phyloP scores from a whole-genome alignment of 768 basidiomycete genomes.

The Naganishia kalamii region DNA sequence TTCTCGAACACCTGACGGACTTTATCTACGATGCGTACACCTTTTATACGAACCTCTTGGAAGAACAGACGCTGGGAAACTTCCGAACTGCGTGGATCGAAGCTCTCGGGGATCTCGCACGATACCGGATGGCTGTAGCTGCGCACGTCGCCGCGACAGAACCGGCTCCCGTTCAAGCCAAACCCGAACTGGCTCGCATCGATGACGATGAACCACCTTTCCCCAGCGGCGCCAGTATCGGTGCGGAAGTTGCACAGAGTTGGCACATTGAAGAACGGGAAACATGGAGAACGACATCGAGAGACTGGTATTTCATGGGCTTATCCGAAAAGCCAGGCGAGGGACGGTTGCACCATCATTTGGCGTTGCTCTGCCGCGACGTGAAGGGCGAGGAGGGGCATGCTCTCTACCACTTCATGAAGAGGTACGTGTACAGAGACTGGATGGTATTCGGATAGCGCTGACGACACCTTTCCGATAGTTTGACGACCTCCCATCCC shows the following conservation, averaged over 20 bases:
- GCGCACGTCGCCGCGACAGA: slow-evolving; percentile 57
- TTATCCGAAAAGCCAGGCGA: slow-evolving; percentile 85
- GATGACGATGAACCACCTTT: slow-evolving; percentile 58
- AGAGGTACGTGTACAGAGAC: slow-evolving; percentile 61
- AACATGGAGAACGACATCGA: slow-evolving; percentile 78
- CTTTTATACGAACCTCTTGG: slow-evolving; percentile 82
- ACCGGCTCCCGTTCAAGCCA: neutral
- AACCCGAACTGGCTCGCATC: slow-evolving; percentile 22
- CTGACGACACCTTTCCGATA: slow-evolving; percentile 43
- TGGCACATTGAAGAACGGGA: slow-evolving; percentile 78
- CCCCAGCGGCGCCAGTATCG: slow-evolving; percentile 57
- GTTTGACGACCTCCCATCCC: slow-evolving; percentile 84
- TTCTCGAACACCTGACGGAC: slow-evolving; percentile 85
- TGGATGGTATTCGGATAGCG: neutral
- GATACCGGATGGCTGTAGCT: slow-evolving; percentile 95
- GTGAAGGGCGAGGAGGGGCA: slow-evolving; percentile 73
- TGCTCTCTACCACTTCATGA: slow-evolving; percentile 86
- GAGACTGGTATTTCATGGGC: slow-evolving; percentile 87
- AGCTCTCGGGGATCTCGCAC: slow-evolving; percentile 88
- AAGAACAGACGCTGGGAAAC: slow-evolving; percentile 62
- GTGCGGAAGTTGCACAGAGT: slow-evolving; percentile 69
- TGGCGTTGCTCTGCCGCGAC: slow-evolving; percentile 80
- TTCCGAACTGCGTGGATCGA: slow-evolving; percentile 89
- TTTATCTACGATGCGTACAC: slow-evolving; percentile 93
- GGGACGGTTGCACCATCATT: slow-evolving; percentile 87